These are phyloP conservation scores for Macadamia tetraphylla DNA, from an alignment of 164 flowering plant genomes.

Conservation along the genomic window DNA sequence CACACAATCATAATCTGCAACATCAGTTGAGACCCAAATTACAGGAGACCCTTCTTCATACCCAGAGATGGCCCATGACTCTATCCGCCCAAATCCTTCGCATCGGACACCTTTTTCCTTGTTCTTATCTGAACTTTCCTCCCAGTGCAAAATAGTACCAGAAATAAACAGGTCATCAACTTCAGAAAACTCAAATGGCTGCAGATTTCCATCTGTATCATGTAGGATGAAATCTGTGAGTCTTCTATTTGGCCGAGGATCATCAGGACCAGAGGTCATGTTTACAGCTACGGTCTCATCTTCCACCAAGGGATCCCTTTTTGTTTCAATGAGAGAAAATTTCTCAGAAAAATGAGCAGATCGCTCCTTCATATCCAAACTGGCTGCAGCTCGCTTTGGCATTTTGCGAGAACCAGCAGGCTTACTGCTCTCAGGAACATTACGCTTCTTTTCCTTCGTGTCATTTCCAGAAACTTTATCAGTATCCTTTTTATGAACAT, in stretches of 20 bases:
- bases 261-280: slow-evolving; percentile 46
- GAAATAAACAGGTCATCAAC: slow-evolving; percentile 59
- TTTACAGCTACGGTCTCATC: slow-evolving; percentile 61
- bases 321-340: slow-evolving; percentile 33
- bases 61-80: slow-evolving; percentile 84
- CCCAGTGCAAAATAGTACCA: slow-evolving; percentile 56
- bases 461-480: background rate
- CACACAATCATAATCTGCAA: slow-evolving; percentile 75
- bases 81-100: slow-evolving; percentile 85
- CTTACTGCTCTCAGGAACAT: slow-evolving; percentile 9
- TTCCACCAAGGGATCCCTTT: slow-evolving; percentile 37
- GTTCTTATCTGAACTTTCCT: slow-evolving; percentile 39
- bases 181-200: slow-evolving; percentile 72
- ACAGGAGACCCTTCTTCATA: slow-evolving; percentile 79
- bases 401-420: slow-evolving; percentile 28
- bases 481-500: slow-evolving; percentile 7
- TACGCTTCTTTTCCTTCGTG: slow-evolving; percentile 21
- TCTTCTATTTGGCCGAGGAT: slow-evolving; percentile 54
- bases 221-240: slow-evolving; percentile 68
- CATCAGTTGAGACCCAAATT: slow-evolving; percentile 31
- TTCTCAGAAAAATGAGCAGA: slow-evolving; percentile 38
- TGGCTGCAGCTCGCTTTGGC: slow-evolving; percentile 83
- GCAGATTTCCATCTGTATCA: slow-evolving; percentile 47
- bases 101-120: slow-evolving; percentile 61
- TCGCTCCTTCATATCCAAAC: slow-evolving; percentile 62